phyloP scores from a whole-genome alignment of 78 protist species.

The Bigelowiella natans region DNA sequence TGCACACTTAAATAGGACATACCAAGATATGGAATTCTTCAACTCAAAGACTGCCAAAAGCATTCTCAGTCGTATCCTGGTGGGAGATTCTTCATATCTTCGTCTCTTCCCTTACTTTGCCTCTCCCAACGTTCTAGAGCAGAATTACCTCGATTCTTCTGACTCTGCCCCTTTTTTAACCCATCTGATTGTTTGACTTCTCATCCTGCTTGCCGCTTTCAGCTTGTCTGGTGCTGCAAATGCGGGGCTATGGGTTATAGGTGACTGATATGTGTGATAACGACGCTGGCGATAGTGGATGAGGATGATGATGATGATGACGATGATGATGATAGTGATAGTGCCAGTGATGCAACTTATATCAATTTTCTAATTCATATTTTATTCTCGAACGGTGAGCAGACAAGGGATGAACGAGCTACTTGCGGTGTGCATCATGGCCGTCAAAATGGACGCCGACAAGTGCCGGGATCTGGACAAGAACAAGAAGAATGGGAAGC shows the following conservation, averaged over 20 bases:
- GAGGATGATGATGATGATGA: too few relatives aligned
- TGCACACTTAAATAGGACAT: not conserved
- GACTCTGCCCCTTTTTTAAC: not conserved
- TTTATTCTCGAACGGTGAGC: not conserved
- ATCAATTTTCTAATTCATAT: not conserved
- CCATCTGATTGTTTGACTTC: too few relatives aligned
- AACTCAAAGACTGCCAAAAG: not conserved
- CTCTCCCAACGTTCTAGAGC: not conserved
- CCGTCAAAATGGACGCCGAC: not conserved
- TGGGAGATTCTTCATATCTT: not conserved
- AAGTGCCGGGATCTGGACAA: too few relatives aligned
- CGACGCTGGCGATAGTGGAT: too few relatives aligned
- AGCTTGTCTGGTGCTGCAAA: not conserved
- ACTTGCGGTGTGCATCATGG: not conserved
- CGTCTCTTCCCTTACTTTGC: too few relatives aligned
- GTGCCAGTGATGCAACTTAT: too few relatives aligned
- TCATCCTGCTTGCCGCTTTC: too few relatives aligned
- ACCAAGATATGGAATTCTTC: not conserved
- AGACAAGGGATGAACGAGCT: not conserved
- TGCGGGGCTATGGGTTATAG: not conserved
- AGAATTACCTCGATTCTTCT: not conserved
- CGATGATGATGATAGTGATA: too few relatives aligned
- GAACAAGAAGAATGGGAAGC: not conserved
- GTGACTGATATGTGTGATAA: too few relatives aligned
- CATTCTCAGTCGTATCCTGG: not conserved